Evolutionary conservation across 495 filamentous ascomycete species (phyloP), one percentile per base, ranked within the genome.

Genomic region (Saxophila tyrrhenica): DNA sequence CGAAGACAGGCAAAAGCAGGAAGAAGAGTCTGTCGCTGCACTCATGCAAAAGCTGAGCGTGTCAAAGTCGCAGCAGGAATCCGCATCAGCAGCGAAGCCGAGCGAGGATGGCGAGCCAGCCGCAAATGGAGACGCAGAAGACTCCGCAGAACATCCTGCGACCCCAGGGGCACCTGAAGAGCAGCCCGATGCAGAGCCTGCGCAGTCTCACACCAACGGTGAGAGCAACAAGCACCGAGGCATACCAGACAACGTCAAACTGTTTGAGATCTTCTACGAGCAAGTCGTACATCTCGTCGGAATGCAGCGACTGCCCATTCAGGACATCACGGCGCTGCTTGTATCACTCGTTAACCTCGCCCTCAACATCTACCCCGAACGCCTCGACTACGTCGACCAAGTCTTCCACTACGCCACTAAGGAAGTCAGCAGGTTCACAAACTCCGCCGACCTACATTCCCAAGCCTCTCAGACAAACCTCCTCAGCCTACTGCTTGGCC

Each of bases 191-290:
- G 32, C 50, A 1, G 56, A 61, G 42, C 44, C 64, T 48, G 32
- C 54, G 3, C 56, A 62, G 41, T 47, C 65, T 48, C 53, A 63
- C n/a, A 54, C 61, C 10, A 62, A 69, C 45, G 62, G 58, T 0
- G 52, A 60, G 5, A 62, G 72, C 64, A 78, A 77, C 53, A 83
- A 84, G 60, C 79, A 79, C 23, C 70, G 81, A 57, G 83, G 77
- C 19, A 85, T 92, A 61, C 87, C 91, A 1, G 78, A 84, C 44
- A 82, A 89, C 67, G 79, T 95, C 49, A 91, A 85, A 68, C 78
- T 98, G 10, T 98, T 96, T 69, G 89, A 95, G 69, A 89, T 97
- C 43, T 98, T 98, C 72, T 94, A 95, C 65, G 86, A 94, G 45
- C 92, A 98, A 64, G 94, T 97, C 50, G 83, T 89, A 57, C 89